These are phyloP conservation scores for Alternaria triticina DNA, from an alignment of 2,329 filamentous ascomycete genomes.

Conservation along the genomic window DNA sequence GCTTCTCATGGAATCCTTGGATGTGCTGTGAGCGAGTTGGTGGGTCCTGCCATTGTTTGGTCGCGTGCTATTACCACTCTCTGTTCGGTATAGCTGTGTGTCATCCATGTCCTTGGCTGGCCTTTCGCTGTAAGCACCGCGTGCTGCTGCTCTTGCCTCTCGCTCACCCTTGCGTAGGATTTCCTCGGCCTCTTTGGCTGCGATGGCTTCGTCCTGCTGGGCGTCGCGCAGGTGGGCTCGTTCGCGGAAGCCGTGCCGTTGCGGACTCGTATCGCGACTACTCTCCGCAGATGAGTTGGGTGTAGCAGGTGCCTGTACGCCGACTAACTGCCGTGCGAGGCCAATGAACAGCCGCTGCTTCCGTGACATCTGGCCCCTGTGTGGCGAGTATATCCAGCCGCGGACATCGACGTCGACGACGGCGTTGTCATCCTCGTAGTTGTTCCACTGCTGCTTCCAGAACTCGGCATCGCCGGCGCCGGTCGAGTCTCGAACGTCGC, in stretches of 20 bases:
- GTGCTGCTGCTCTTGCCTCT: constrained; percentile 73
- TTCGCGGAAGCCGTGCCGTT: constrained; percentile 43
- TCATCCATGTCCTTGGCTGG: constrained; percentile 57
- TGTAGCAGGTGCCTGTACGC: constrained; percentile 72
- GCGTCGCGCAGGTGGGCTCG: constrained; percentile 57
- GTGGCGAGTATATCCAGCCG: constrained; percentile 92
- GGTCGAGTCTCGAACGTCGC: constrained; percentile 52
- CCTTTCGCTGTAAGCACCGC: constrained; percentile 75
- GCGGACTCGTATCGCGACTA: constrained; percentile 56
- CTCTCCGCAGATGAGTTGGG: constrained; percentile 44
- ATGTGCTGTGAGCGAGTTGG: constrained; percentile 33
- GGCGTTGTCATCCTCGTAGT: constrained; percentile 79
- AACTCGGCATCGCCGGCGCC: constrained; percentile 70
- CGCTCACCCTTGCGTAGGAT: constrained; percentile 75
- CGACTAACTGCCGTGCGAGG: constrained; percentile 84
- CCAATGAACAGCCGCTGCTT: constrained; percentile 88
- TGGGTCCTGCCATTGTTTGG: constrained; percentile 23
- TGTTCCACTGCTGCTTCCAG: constrained; percentile 80
- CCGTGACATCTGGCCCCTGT: constrained; percentile 81
- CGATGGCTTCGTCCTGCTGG: constrained; percentile 67
- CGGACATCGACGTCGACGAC: constrained; percentile 93
- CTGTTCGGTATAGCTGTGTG: constrained; percentile 46
- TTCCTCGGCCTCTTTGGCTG: constrained; percentile 75
- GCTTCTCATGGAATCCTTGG: constrained; percentile 35
- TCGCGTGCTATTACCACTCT: constrained; percentile 40